These are phyloP conservation scores for Bipolaris oryzae DNA, from an alignment of 2,329 filamentous ascomycete species.

Conservation along the genomic window DNA sequence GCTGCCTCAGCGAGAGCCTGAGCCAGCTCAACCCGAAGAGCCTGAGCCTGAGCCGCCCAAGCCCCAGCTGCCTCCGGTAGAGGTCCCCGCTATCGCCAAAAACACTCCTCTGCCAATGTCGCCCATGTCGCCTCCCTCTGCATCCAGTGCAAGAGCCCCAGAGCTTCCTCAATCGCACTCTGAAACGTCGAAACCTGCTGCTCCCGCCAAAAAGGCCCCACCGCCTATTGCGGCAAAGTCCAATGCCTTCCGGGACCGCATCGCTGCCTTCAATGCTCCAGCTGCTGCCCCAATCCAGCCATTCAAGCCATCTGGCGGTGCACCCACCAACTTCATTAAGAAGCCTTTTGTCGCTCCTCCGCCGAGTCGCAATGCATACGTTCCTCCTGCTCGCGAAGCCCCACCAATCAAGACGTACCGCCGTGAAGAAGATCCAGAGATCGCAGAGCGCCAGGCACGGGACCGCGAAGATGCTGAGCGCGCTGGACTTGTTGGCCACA, in stretches of 20 bases:
- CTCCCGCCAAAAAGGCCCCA: slow-evolving; percentile 61
- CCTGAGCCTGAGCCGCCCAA: slow-evolving; percentile 47
- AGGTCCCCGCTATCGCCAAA: slow-evolving; percentile 34
- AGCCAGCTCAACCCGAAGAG: slow-evolving; percentile 28
- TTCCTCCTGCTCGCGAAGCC: slow-evolving; percentile 75
- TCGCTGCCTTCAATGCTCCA: slow-evolving; percentile 94
- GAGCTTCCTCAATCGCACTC: slow-evolving; percentile 34
- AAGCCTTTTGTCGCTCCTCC: slow-evolving; percentile 97
- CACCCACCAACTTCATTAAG: slow-evolving; percentile 78
- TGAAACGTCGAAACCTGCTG: slow-evolving; percentile 49
- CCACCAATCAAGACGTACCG: slow-evolving; percentile 78
- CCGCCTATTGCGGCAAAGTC: slow-evolving; percentile 77
- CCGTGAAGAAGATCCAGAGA: slow-evolving; percentile 81
- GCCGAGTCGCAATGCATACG: slow-evolving; percentile 87
- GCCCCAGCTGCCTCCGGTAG: slow-evolving; percentile 46
- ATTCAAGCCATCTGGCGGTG: slow-evolving; percentile 73
- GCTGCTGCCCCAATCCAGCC: slow-evolving; percentile 85
- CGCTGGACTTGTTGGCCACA: slow-evolving; percentile 63
- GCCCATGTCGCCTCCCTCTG: slow-evolving; percentile 38
- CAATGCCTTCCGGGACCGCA: slow-evolving; percentile 90
- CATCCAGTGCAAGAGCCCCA: slow-evolving; percentile 27
- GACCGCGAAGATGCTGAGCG: slow-evolving; percentile 70
- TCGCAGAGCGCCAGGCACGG: slow-evolving; percentile 67
- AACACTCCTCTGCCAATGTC: slow-evolving; percentile 31
- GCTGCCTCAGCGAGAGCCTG: slow-evolving; percentile 37